Conservation (phyloP, 441 rosid species). For the Pelargonium fulgidum region DNA sequence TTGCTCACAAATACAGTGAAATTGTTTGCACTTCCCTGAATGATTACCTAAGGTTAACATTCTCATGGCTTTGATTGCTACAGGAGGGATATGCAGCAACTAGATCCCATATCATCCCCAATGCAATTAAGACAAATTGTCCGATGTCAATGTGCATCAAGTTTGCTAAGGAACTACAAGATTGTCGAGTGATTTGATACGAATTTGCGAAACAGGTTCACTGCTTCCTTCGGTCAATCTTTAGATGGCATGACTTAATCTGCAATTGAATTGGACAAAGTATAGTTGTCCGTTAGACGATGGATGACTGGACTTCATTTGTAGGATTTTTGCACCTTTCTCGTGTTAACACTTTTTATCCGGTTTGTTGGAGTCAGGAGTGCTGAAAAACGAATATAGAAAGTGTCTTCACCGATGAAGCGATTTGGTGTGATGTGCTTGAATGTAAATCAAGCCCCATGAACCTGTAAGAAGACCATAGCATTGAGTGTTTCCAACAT, state of each 20-base stretch:
- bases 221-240: neutral
- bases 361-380: no score
- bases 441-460: no score
- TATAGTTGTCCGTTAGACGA: neutral
- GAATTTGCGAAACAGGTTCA: neutral
- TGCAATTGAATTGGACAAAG: neutral
- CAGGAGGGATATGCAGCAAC: constrained; percentile 75
- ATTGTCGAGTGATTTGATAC: neutral
- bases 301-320: neutral
- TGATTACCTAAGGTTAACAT: neutral
- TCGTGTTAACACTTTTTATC: neutral
- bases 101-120: constrained; percentile 66
- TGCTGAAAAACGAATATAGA: no score
- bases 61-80: constrained; percentile 14
- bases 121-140: constrained; percentile 74
- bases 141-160: constrained; percentile 54
- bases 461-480: no score
- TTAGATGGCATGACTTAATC: neutral
- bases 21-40: neutral
- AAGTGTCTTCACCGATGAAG: no score
- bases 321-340: neutral
- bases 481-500: no score
- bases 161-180: constrained; percentile 37
- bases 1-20: no score
- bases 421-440: no score